phyloP scores from a whole-genome alignment of 257 asterid genomes.

The Gentiana straminea region DNA sequence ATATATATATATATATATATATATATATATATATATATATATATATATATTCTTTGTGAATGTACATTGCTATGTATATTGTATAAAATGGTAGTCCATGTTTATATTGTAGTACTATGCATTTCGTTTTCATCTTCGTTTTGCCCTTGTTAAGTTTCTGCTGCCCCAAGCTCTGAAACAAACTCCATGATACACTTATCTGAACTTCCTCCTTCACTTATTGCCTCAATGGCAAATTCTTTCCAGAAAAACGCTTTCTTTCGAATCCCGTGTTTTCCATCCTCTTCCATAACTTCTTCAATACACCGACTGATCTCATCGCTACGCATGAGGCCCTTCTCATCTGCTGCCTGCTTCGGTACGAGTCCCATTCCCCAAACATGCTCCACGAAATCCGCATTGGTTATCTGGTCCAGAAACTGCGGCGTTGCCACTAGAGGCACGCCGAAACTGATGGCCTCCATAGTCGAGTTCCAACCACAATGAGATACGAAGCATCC shows the following conservation, averaged over 20 bases:
- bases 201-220: conserved; percentile 28
- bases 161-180: not conserved
- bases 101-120: too few species aligned
- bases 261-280: not conserved
- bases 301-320: conserved; percentile 13
- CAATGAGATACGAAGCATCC: conserved; percentile 24
- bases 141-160: too few species aligned
- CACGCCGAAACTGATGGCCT: conserved; percentile 24
- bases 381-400: conserved; percentile 16
- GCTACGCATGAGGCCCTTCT: conserved; percentile 5
- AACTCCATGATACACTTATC: conserved; percentile 17
- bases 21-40: too few species aligned
- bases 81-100: too few species aligned
- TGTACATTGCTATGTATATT: too few species aligned
- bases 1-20: too few species aligned
- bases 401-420: conserved; percentile 22
- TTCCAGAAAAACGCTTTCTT: not conserved
- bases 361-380: conserved; percentile 14
- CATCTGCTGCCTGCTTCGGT: conserved; percentile 1
- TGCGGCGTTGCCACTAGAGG: conserved; percentile 20
- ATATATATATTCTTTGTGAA: too few species aligned
- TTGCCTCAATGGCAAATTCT: conserved; percentile 12
- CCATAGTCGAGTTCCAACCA: conserved; percentile 23
- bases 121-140: too few species aligned
- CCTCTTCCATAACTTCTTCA: conserved; percentile 12